Evolutionary conservation across 2,329 filamentous ascomycete species (phyloP).

Genomic region (Sordariomycetes sp.): DNA sequence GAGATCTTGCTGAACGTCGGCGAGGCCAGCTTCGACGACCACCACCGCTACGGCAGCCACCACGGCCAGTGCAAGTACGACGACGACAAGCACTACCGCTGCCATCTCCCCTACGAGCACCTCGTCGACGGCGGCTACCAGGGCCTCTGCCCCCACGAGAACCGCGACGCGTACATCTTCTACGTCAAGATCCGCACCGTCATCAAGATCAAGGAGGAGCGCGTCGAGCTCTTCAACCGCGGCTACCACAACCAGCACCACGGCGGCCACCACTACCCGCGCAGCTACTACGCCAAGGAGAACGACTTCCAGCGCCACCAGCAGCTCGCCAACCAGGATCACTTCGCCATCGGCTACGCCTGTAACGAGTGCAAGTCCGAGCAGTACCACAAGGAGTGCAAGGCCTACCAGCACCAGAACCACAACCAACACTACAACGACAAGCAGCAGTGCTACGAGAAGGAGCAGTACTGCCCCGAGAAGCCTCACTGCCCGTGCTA

Average conservation of each 20-base stretch:
- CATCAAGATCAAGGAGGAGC: conserved; percentile 2
- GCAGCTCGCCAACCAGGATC: background rate
- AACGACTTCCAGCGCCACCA: conserved; percentile 1
- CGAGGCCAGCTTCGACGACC: conserved; percentile 1
- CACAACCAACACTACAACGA: background rate
- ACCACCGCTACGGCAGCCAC: conserved; percentile 3
- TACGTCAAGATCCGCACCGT: conserved; percentile 3
- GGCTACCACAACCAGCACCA: background rate
- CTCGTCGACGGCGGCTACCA: conserved; percentile 2
- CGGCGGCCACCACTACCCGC: background rate
- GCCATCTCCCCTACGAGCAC: conserved; percentile 3
- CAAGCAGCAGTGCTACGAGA: background rate
- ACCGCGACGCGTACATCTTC: background rate
- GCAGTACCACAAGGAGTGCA: background rate
- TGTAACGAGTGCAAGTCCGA: background rate
- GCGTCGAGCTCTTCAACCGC: conserved; percentile 4
- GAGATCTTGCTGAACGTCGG: conserved; percentile 4
- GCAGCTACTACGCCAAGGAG: background rate
- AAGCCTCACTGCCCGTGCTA: background rate
- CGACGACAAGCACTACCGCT: conserved; percentile 4
- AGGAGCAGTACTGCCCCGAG: conserved; percentile 1
- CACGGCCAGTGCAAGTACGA: conserved; percentile 1
- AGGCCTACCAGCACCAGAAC: background rate
- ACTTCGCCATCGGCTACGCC: background rate
- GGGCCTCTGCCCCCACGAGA: conserved; percentile 1